Percentiles rank a stretch among this genome's conserved stretches.
Evolutionary conservation across 352 stramenopile species (phyloP).

Genomic region (Ophiocytium majus): DNA sequence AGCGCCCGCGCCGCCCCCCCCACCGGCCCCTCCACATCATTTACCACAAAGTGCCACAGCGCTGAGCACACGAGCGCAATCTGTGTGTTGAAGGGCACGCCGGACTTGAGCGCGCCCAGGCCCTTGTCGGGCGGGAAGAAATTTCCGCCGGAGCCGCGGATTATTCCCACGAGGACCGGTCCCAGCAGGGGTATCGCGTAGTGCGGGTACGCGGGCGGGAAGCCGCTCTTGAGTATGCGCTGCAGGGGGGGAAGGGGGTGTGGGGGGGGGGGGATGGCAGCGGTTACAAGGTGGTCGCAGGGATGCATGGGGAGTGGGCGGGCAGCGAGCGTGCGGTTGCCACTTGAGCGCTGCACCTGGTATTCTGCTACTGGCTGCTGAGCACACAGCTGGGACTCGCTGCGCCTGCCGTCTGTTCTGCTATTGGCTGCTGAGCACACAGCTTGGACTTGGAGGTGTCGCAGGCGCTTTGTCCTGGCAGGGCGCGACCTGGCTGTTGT

Average conservation of each 20-base stretch:
- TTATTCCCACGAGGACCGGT: not conserved
- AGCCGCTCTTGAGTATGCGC: not conserved
- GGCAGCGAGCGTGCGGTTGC: not conserved
- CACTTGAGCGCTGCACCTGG: too few relatives aligned
- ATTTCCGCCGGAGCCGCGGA: not conserved
- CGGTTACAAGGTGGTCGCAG: too few relatives aligned
- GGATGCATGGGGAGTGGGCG: not conserved
- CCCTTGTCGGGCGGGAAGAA: conserved; percentile 15
- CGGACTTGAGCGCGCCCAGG: not conserved
- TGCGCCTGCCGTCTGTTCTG: too few relatives aligned
- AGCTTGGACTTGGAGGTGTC: too few relatives aligned
- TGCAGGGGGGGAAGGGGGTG: not conserved
- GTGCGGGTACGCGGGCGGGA: not conserved
- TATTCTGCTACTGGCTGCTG: too few relatives aligned
- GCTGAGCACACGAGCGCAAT: not conserved
- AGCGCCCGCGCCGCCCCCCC: not conserved
- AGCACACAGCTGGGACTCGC: too few relatives aligned
- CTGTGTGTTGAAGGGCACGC: not conserved
- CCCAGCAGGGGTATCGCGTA: conserved; percentile 2
- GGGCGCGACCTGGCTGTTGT: too few relatives aligned
- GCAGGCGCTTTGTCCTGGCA: too few relatives aligned
- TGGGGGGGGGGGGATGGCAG: too few relatives aligned
- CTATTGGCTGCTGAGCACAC: too few relatives aligned
- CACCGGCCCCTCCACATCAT: not conserved
- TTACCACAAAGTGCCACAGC: conserved; percentile 8